Conservation (phyloP, 345 rosid genomes). For the Mallotus nudiflorus region DNA sequence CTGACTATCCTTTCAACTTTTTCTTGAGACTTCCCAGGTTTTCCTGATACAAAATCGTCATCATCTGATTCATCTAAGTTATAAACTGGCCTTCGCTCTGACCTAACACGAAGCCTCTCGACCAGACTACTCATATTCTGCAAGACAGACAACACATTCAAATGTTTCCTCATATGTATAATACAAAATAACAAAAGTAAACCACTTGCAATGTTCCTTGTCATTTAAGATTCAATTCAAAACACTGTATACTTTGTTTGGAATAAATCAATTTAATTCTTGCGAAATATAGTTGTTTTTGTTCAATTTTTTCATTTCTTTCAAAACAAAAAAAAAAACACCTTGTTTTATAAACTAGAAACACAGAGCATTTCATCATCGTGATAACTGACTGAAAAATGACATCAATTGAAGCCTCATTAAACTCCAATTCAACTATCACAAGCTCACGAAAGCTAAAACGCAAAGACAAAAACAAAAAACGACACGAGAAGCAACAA, state of each 20-base stretch:
- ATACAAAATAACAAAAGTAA: no score
- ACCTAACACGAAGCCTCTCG: conserved; percentile 88
- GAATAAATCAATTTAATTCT: no score
- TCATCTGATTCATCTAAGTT: conserved; percentile 92
- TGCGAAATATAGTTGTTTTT: no score
- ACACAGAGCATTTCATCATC: no score
- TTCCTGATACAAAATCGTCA: conserved; percentile 66
- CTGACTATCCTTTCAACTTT: conserved; percentile 73
- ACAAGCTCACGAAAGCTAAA: background rate
- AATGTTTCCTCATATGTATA: conserved; percentile 3
- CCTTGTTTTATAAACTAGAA: no score
- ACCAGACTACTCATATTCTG: conserved; percentile 97
- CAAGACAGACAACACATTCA: conserved; percentile 20
- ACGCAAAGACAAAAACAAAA: background rate
- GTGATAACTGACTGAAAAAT: no score
- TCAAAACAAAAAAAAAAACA: no score
- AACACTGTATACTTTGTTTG: no score
- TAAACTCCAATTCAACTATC: conserved; percentile 10
- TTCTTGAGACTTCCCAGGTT: conserved; percentile 48
- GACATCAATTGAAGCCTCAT: background rate
- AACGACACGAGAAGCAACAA: background rate
- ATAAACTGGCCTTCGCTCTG: conserved; percentile 84
- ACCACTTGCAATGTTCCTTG: no score
- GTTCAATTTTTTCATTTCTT: no score
- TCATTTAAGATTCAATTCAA: no score